Conservation (phyloP, 192 early-diverging fungal species). For the Gorgonomyces haynaldii region DNA sequence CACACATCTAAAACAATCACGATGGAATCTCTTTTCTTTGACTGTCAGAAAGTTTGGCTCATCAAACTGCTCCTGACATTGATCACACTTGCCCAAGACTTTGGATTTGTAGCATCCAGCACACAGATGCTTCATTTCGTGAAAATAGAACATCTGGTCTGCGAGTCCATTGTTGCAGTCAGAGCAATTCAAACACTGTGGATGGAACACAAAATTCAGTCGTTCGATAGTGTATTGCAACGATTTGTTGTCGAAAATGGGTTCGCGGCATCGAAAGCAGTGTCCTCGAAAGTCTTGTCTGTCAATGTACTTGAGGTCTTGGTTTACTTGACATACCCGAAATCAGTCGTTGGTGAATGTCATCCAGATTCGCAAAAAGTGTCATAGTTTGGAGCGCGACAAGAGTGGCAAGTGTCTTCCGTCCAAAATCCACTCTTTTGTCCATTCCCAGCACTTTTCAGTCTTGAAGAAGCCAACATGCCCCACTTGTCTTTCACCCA, state of each 20-base stretch:
- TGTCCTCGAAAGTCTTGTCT: neutral
- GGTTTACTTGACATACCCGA: too few relatives aligned
- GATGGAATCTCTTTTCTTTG: constrained; percentile 7
- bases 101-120: constrained; percentile 9
- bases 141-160: constrained; percentile 7
- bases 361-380: too few relatives aligned
- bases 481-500: neutral
- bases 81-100: constrained; percentile 13
- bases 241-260: constrained; percentile 6
- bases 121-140: constrained; percentile 8
- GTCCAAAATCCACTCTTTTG: too few relatives aligned
- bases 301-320: constrained; percentile 4
- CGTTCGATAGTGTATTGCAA: constrained; percentile 3
- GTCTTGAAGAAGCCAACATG: constrained; percentile 3
- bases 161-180: neutral
- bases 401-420: too few relatives aligned
- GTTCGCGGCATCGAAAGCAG: constrained; percentile 1
- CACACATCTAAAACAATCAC: constrained; percentile 7
- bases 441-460: too few relatives aligned
- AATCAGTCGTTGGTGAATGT: neutral
- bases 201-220: constrained; percentile 3
- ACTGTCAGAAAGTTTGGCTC: constrained; percentile 8
- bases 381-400: too few relatives aligned
- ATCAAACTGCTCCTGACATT: constrained; percentile 3
- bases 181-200: constrained; percentile 10